Percentiles rank a stretch among this genome's conserved stretches.
Evolutionary conservation across 139 green algal species (phyloP).

Genomic region (Chlorella ohadii): DNA sequence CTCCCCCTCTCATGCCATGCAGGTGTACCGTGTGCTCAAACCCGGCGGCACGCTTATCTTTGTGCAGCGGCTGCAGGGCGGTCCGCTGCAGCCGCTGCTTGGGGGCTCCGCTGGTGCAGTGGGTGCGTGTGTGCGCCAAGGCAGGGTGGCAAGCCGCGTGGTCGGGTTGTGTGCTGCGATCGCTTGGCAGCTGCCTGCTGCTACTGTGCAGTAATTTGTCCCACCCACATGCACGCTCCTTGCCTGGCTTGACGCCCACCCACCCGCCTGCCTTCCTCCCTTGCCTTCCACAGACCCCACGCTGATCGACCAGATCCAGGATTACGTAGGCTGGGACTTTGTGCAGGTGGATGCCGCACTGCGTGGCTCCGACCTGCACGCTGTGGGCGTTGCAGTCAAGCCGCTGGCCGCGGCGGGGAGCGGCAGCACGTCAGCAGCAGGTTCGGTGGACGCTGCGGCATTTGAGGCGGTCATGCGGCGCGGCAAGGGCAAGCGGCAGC

Average conservation of each 20-base stretch:
- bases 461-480: slow-evolving; percentile 48
- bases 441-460: slow-evolving; percentile 34
- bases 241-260: too few relatives aligned
- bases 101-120: not conserved
- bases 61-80: slow-evolving; percentile 49
- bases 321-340: slow-evolving; percentile 47
- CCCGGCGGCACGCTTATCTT: slow-evolving; percentile 67
- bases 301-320: slow-evolving; percentile 32
- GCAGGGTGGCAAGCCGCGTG: too few relatives aligned
- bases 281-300: slow-evolving; percentile 3
- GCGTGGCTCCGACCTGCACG: slow-evolving; percentile 59
- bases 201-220: too few relatives aligned
- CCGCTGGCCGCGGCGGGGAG: not conserved
- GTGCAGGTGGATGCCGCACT: slow-evolving; percentile 58
- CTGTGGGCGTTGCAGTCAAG: slow-evolving; percentile 66
- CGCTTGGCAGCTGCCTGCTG: not conserved
- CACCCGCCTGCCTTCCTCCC: not conserved
- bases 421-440: not conserved
- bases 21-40: slow-evolving; percentile 57
- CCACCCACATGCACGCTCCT: too few relatives aligned
- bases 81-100: slow-evolving; percentile 42
- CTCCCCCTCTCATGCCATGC: too few relatives aligned
- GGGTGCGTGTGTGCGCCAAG: slow-evolving; percentile 1
- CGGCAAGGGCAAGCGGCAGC: not conserved
- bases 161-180: too few relatives aligned